Evolutionary conservation across 345 rosid species (phyloP), one percentile per base, ranked within the genome.

Genomic region (Excoecaria cochinchinensis): DNA sequence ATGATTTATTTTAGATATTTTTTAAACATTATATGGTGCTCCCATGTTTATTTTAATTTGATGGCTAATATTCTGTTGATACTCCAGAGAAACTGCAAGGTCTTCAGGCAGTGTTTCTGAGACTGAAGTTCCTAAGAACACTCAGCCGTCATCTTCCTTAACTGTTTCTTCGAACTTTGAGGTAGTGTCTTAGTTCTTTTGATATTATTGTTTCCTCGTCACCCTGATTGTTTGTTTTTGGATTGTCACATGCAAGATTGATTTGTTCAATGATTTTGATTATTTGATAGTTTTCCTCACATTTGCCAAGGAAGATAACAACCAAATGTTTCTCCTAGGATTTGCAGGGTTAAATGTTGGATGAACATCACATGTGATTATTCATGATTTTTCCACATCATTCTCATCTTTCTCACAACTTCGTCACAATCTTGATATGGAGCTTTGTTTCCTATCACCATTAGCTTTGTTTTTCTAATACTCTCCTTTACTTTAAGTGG

Each of bases 91-190:
- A 82, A 81, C 80, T 48, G 79, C 86, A 56, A 89, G 86, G 83
- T 85, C 85, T 73, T 77, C 77, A 5, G 82, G 83, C 66, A 76
- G 67, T 78, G 69, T 70, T 39, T 70, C 82, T 59, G 94, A 88
- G 55, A 71, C 88, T 67, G 94, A 90, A 72, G 85, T 76, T 82
- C 78, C 84, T 59, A 90, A 82, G 78, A 81, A 77, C 76, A 84
- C 56, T 69, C 92, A 82, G 74, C 71, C 86, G 57, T 76, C 80
- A 17, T 80, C 90, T 59, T 84, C 85, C 75, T 77, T 88, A 62
- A 85, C 92, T 14, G 87, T 90, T 77, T 90, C 95, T 72, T 90
- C 94, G 63, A 92, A 92, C 77, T 92, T 90, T 83, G 92, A 90
- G 94, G 97, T 92, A 85, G 40, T 46, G 31, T 67, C 17, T 51